A percentile compares a stretch with the other conserved stretches of the same genome.
Evolutionary conservation across 345 rosid genomes (phyloP).

Genomic region (Pugionium cornutum): DNA sequence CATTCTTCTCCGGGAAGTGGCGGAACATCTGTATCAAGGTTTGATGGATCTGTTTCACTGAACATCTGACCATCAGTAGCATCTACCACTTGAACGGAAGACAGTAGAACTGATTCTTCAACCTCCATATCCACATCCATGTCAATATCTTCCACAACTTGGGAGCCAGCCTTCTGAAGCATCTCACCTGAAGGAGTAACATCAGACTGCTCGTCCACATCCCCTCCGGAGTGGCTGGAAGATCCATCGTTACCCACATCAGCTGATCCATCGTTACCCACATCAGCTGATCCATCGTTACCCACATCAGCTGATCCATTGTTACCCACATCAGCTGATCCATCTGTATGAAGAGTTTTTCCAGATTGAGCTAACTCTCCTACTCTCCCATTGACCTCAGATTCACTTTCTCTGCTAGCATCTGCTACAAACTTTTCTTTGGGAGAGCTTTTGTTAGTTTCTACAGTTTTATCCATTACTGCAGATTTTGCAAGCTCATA

Average conservation of each 20-base stretch:
- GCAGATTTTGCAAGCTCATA: constrained; percentile 66
- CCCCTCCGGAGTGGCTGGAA: constrained; percentile 42
- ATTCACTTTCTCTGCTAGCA: constrained; percentile 39
- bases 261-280: constrained; percentile 22
- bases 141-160: constrained; percentile 68
- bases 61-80: constrained; percentile 34
- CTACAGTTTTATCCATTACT: constrained; percentile 56
- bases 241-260: constrained; percentile 33
- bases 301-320: constrained; percentile 31
- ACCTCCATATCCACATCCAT: constrained; percentile 99
- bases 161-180: constrained; percentile 33
- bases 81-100: constrained; percentile 28
- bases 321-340: constrained; percentile 21
- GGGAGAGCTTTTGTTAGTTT: constrained; percentile 32
- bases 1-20: constrained; percentile 82
- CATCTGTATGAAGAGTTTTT: constrained; percentile 39
- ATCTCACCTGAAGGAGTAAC: constrained; percentile 38
- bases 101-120: constrained; percentile 57
- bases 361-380: constrained; percentile 35
- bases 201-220: constrained; percentile 40
- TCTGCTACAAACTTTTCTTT: constrained; percentile 39
- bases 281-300: constrained; percentile 31
- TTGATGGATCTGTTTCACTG: constrained; percentile 43
- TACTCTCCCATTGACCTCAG: constrained; percentile 38
- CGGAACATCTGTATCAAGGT: constrained; percentile 52